Evolutionary conservation across 768 basidiomycete species (phyloP), one percentile per base, ranked within the genome.

Genomic region (Lyophyllum semitale): DNA sequence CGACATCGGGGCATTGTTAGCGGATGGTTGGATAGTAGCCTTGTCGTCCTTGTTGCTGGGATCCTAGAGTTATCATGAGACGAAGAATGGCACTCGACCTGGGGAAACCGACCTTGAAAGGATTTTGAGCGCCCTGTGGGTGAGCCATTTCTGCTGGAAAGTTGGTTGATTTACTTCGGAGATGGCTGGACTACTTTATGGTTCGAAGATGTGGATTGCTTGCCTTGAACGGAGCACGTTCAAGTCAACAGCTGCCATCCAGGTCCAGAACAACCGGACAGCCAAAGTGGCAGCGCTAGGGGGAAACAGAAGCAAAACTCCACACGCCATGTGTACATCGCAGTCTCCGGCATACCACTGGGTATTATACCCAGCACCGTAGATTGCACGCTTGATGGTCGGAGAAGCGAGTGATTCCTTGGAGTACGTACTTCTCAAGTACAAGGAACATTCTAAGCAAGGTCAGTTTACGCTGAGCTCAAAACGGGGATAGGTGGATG

Each of bases 211-310:
- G 47, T 48, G 40, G 37, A 41, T 51, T 25, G n/a, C 33, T n/a
- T 50, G 22, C 23, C 37, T n/a, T 30, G 26, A n/a, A 25, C 29
- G 40, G n/a, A 42, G 40, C 37, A n/a, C 40, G 12, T 20, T 40
- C n/a, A n/a, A 62, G 11, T 85, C 82, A 61, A 84, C 75, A 23
- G 84, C 8, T 35, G 47, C 80, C 58, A 6, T 17, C 17, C 17
- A 30, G 25, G 43, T 25, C 51, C 22, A 45, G 43, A 46, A 33
- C 33, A 27, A 17, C 43, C 49, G 43, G 51, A 45, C 33, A 33
- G 51, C 32, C 8, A 22, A 46, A 6, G 51, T 53, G 51, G 51
- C 51, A 35, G 35, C 30, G 44, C 42, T 25, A 29, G 15, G 25
- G 17, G n/a, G 11, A n/a, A n/a, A 38, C 25, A 27, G 25, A 11